A percentile compares a stretch with the other conserved stretches of the same genome.
phyloP scores from a whole-genome alignment of 2,329 filamentous ascomycete species.

The Cadophora sp. region DNA sequence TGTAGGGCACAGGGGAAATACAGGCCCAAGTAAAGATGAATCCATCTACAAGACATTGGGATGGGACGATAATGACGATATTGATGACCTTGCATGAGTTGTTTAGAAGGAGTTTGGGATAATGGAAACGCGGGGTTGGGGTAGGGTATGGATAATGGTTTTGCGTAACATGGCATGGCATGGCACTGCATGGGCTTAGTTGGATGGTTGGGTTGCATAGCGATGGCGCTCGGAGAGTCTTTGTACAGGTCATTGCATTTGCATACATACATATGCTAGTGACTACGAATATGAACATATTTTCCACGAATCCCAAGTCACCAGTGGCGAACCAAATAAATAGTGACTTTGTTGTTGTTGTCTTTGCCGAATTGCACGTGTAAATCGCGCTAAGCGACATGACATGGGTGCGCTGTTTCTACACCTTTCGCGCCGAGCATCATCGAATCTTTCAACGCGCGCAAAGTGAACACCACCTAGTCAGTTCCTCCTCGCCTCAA shows the following conservation, averaged over 20 bases:
- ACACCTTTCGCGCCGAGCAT: not conserved
- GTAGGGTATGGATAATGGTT: constrained; percentile 18
- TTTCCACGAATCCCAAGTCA: not conserved
- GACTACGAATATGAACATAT: not conserved
- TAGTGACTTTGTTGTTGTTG: not conserved
- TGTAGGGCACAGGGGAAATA: not conserved
- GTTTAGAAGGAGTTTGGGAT: constrained; percentile 30
- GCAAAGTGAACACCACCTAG: not conserved
- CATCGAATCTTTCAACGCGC: not conserved
- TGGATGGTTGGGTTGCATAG: constrained; percentile 32
- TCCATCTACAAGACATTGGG: constrained; percentile 48
- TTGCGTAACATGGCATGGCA: constrained; percentile 30
- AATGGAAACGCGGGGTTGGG: constrained; percentile 14
- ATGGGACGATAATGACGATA: constrained; percentile 47
- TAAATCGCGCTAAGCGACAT: constrained; percentile 4
- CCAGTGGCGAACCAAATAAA: no score
- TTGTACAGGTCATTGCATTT: constrained; percentile 15
- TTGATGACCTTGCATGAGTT: constrained; percentile 41
- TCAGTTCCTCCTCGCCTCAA: not conserved
- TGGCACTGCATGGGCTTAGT: constrained; percentile 6
- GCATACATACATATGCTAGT: constrained; percentile 19
- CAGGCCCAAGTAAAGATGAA: constrained; percentile 29
- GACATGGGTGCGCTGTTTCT: constrained; percentile 6
- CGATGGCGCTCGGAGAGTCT: constrained; percentile 25
- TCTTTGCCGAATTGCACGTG: constrained; percentile 3